phyloP scores from a whole-genome alignment of 2,329 filamentous ascomycete species.

The Paecilomyces variotii region DNA sequence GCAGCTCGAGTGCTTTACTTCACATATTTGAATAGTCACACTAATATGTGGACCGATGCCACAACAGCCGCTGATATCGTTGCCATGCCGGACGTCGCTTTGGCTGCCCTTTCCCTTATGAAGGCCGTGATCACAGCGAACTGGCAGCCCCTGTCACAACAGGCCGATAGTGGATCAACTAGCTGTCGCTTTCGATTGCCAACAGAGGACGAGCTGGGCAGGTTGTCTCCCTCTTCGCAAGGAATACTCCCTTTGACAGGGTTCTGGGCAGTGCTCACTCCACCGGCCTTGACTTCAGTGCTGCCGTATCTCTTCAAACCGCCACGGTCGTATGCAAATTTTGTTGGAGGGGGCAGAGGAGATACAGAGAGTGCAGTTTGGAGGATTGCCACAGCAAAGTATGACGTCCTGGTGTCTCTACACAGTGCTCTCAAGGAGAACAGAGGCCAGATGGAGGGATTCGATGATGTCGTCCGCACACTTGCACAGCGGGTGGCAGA shows the following conservation, averaged over 20 bases:
- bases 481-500: slow-evolving; percentile 34
- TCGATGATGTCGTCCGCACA: slow-evolving; percentile 33
- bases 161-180: slow-evolving; percentile 12
- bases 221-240: slow-evolving; percentile 26
- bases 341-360: slow-evolving; percentile 49
- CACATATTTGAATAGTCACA: slow-evolving; percentile 45
- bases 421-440: slow-evolving; percentile 34
- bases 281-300: slow-evolving; percentile 42
- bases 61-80: slow-evolving; percentile 48
- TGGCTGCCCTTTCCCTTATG: slow-evolving; percentile 48
- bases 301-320: slow-evolving; percentile 52
- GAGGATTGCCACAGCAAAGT: slow-evolving; percentile 50
- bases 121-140: slow-evolving; percentile 46
- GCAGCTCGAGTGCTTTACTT: slow-evolving; percentile 49
- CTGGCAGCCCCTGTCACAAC: slow-evolving; percentile 40
- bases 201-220: slow-evolving; percentile 31
- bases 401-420: slow-evolving; percentile 47
- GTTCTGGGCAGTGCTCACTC: slow-evolving; percentile 45
- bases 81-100: slow-evolving; percentile 48
- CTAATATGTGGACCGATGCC: slow-evolving; percentile 46
- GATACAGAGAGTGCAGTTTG: slow-evolving; percentile 52
- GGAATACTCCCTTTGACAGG: slow-evolving; percentile 37
- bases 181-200: slow-evolving; percentile 29
- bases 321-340: slow-evolving; percentile 48
- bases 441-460: slow-evolving; percentile 21